These are phyloP conservation scores for Rickenella mellea DNA, from an alignment of 768 basidiomycete species.

Conservation along the genomic window DNA sequence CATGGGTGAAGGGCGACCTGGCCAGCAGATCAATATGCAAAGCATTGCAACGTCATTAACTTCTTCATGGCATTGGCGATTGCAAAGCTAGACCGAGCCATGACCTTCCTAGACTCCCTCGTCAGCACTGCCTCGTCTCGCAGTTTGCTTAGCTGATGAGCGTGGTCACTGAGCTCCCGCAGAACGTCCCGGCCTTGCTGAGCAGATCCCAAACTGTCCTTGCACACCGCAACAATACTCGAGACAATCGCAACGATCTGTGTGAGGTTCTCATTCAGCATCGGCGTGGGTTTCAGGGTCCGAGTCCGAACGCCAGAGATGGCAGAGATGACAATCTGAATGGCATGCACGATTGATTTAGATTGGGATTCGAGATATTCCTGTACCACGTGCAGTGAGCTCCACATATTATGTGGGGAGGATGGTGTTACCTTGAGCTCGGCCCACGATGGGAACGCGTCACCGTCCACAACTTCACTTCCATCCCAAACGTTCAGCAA, in stretches of 20 bases:
- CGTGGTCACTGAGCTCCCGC: conserved; percentile 77
- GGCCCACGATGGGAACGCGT: conserved; percentile 60
- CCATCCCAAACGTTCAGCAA: conserved; percentile 31
- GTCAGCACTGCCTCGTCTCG: conserved; percentile 76
- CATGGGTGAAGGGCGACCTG: too few species aligned
- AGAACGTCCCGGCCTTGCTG: conserved; percentile 72
- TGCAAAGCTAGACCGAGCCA: conserved; percentile 95
- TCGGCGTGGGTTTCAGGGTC: conserved; percentile 71
- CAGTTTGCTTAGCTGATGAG: conserved; percentile 84
- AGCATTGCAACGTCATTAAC: conserved; percentile 60
- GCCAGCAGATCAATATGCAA: too few species aligned
- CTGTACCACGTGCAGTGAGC: conserved; percentile 30
- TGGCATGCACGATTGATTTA: conserved; percentile 88
- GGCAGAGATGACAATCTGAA: conserved; percentile 90
- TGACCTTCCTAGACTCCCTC: conserved; percentile 86
- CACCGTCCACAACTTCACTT: conserved; percentile 40
- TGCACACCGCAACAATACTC: conserved; percentile 93
- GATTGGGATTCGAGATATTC: conserved; percentile 96
- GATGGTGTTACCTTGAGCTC: conserved; percentile 55
- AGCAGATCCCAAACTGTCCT: conserved; percentile 69
- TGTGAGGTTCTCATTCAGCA: conserved; percentile 85
- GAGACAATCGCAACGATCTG: conserved; percentile 98
- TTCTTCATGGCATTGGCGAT: conserved; percentile 95
- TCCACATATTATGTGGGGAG: neutral
- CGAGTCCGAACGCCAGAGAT: conserved; percentile 91